phyloP scores from a whole-genome alignment of 495 filamentous ascomycete genomes.

The Penicillium canescens region DNA sequence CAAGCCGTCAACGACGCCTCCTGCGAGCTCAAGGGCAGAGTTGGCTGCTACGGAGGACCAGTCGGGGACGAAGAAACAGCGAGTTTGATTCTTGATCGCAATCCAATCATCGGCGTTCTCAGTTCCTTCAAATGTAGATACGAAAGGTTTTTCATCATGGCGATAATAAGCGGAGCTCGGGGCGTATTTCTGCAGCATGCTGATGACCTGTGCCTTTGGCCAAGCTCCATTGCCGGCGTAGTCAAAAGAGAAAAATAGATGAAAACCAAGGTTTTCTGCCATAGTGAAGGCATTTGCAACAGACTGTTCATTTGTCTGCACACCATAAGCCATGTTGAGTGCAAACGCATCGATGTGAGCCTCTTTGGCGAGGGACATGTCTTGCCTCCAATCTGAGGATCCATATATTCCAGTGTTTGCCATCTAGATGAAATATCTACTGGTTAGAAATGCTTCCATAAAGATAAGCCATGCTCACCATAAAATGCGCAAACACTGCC shows the following conservation, averaged over 20 bases:
- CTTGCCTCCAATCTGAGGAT: constrained; percentile 51
- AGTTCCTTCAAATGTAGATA: constrained; percentile 74
- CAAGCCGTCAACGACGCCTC: constrained; percentile 56
- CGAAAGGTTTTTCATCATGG: constrained; percentile 56
- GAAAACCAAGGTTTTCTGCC: constrained; percentile 56
- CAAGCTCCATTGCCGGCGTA: constrained; percentile 59
- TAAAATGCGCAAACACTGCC: constrained; percentile 39
- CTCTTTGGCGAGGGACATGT: constrained; percentile 60
- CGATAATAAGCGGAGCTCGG: constrained; percentile 52
- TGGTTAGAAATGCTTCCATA: background rate
- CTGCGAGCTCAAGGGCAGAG: constrained; percentile 31
- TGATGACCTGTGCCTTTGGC: constrained; percentile 53
- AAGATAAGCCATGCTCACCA: constrained; percentile 18
- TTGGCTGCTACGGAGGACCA: constrained; percentile 59
- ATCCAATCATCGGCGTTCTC: constrained; percentile 59
- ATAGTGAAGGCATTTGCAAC: constrained; percentile 54
- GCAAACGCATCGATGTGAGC: constrained; percentile 74
- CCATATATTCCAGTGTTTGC: constrained; percentile 29
- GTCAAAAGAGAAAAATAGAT: constrained; percentile 73
- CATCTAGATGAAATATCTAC: constrained; percentile 6
- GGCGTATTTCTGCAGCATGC: constrained; percentile 57
- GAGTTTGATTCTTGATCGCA: constrained; percentile 50
- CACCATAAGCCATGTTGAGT: constrained; percentile 61
- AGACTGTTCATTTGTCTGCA: constrained; percentile 43
- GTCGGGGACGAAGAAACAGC: constrained; percentile 62